These are phyloP conservation scores for Lophium mytilinum DNA, from an alignment of 495 filamentous ascomycete species.

Conservation along the genomic window DNA sequence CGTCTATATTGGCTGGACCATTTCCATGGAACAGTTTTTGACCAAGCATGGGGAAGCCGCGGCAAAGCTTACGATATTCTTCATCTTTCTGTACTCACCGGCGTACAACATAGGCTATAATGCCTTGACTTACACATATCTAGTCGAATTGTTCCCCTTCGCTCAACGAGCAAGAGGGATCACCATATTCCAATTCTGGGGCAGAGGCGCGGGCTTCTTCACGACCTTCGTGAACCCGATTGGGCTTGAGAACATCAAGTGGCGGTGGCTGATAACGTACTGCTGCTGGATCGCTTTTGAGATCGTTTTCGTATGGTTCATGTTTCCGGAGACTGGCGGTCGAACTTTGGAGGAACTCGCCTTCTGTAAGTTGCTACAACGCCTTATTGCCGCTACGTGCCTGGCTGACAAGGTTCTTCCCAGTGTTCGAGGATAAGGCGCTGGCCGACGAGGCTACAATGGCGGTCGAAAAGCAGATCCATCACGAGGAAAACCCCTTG, in stretches of 20 bases:
- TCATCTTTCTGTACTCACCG: slow-evolving; percentile 32
- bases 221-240: slow-evolving; percentile 61
- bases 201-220: slow-evolving; percentile 47
- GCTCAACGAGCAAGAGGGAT: slow-evolving; percentile 25
- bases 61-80: slow-evolving; percentile 48
- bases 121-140: slow-evolving; percentile 19
- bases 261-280: slow-evolving; percentile 58
- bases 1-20: slow-evolving; percentile 53
- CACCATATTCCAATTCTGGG: slow-evolving; percentile 55
- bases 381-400: no score
- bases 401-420: no score
- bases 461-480: slow-evolving; percentile 42
- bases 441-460: slow-evolving; percentile 40
- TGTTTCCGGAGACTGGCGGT: slow-evolving; percentile 56
- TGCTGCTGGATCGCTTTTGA: slow-evolving; percentile 54
- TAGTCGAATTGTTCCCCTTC: background rate
- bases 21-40: slow-evolving; percentile 20
- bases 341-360: slow-evolving; percentile 58
- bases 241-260: slow-evolving; percentile 49
- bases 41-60: slow-evolving; percentile 26
- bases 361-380: slow-evolving; percentile 28
- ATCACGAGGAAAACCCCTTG: slow-evolving; percentile 11
- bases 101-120: slow-evolving; percentile 23
- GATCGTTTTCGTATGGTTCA: slow-evolving; percentile 50
- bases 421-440: slow-evolving; percentile 46